Percentiles rank a stretch among this genome's conserved stretches.
Evolutionary conservation across 805 yeast species (phyloP).

Genomic region (Saccharomycopsis sp.): DNA sequence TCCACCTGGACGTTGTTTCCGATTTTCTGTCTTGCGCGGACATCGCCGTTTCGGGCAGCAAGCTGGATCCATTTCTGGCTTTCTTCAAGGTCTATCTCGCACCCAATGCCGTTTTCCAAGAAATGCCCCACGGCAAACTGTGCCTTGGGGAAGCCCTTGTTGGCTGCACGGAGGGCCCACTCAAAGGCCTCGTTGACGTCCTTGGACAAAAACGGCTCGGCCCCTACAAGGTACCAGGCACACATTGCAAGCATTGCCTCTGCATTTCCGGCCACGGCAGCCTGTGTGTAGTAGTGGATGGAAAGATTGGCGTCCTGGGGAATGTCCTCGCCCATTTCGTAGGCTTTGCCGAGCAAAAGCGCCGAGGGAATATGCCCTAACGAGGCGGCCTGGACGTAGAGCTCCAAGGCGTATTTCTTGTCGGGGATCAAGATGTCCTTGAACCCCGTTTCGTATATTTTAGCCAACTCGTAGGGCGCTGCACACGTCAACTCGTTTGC

Average conservation of each 20-base stretch:
- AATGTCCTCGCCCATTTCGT: constrained; percentile 66
- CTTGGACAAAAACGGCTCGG: constrained; percentile 70
- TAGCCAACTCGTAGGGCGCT: constrained; percentile 92
- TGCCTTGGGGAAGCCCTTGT: constrained; percentile 67
- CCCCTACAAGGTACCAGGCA: constrained; percentile 94
- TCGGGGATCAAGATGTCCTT: constrained; percentile 83
- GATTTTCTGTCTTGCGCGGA: constrained; percentile 39
- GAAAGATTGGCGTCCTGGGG: constrained; percentile 77
- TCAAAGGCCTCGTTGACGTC: constrained; percentile 85
- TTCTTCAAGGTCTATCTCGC: constrained; percentile 46
- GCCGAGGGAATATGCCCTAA: constrained; percentile 81
- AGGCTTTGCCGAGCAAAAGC: constrained; percentile 69
- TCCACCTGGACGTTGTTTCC: constrained; percentile 20
- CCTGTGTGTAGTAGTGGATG: constrained; percentile 87
- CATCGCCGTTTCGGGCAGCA: constrained; percentile 61
- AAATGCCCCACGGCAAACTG: constrained; percentile 81
- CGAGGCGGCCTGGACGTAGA: constrained; percentile 83
- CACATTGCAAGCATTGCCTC: constrained; percentile 88
- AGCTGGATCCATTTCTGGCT: constrained; percentile 70
- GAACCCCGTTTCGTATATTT: constrained; percentile 78
- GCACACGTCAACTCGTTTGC: constrained; percentile 82
- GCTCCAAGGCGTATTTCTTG: constrained; percentile 72
- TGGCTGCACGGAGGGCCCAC: constrained; percentile 90
- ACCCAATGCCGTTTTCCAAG: constrained; percentile 83
- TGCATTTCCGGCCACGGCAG: constrained; percentile 83